Base-by-base conservation (phyloP, 495 filamentous ascomycete species). In the Trichoderma orchidacearum region DNA sequence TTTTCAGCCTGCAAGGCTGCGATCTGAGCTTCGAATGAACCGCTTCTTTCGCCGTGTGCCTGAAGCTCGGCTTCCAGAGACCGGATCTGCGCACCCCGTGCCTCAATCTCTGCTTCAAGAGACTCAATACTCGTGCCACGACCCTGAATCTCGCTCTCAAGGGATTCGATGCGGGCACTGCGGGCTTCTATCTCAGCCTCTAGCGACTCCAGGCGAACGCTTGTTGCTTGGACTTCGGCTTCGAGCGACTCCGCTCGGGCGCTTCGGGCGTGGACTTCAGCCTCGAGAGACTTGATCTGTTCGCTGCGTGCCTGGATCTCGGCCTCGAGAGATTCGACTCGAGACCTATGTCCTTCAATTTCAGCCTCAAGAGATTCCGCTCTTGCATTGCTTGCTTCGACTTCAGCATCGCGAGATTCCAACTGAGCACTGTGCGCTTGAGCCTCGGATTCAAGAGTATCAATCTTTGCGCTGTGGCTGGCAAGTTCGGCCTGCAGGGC, bases 401-500 rank as follows among this genome's bases (percentile, higher is more conserved):
- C 18, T 25, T 48, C 41, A 12, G 41, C 2, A 11, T 23, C 21
- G 7, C 23, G 21, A 11, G 41, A 18, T 8, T 48, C 41, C 15
- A 48, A 17, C 13, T 23, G 23, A 2, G 41, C 41, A 23, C 27
- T 23, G 23, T 13, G 41, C 2, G 12, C 41, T 23, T 48, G 12
- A 1, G 27, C 27, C n/a, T 48, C 18, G 9, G 41, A 23, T 48
- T 48, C 41, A 7, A 48, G 5, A 11, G 41, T 1, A 12, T 48
- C 41, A 17, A 48, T 48, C 41, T 48, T 48, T 23, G 17, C 18
- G 41, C n/a, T 25, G 11, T 8, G 41, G 3, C 18, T 27, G 41
- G 41, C 41, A 25, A 63, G 64, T 34, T 64, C 65, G 31, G 64
- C 60, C 58, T 75, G 78, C 18, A 77, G 74, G 7, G 72, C 74